Evolutionary conservation across 1,284 basidiomycete genomes (phyloP), one percentile per base, ranked within the genome.

Genomic region (Naganishia cerealis): DNA sequence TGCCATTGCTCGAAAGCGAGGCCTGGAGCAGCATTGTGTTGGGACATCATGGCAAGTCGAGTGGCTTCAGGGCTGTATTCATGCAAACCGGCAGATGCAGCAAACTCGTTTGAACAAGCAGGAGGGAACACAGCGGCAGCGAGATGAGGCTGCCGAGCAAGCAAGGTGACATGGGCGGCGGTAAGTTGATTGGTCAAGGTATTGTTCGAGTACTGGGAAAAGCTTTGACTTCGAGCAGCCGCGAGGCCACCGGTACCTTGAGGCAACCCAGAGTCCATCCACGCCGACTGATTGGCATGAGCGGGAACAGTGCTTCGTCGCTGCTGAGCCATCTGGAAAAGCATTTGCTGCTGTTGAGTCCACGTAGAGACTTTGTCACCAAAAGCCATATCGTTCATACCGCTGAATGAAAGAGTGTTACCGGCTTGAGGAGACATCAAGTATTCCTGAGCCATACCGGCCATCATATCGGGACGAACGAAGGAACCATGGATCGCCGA

Each of bases 1-100:
- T 73, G 68, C 75, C 73, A 75, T 29, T 71, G 63, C 9, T 73
- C 69, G 15, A 68, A 63, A 26, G 21, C 50, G 5, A 21, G n/a
- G 12, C 21, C 39, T 2, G 50, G 29, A 4, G 50, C 21, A 13
- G 50, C 24, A 8, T 50, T 42, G 26, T 61, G 58, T 40, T 63
- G 61, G 7, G 50, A 54, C 12, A 53, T 16, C 38, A 53, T 42
- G 9, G 50, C 50, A 39, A 63, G 50, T 26, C 38, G 50, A 50
- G 46, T 24, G 26, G 38, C 50, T 42, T 63, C 61, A 12, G n/a
- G 38, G 12, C 36, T 63, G 61, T 40, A 63, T 13, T 63, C 65
- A 3, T 65, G 63, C 38, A 58, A 29, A 10, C 61, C 68, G 13
- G 68, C 65, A 53, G 43, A 57, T 1, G 66, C 62, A 42, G 67